Evolutionary conservation across 2,329 filamentous ascomycete species (phyloP).

Genomic region (Tolypocladium ovalisporum): DNA sequence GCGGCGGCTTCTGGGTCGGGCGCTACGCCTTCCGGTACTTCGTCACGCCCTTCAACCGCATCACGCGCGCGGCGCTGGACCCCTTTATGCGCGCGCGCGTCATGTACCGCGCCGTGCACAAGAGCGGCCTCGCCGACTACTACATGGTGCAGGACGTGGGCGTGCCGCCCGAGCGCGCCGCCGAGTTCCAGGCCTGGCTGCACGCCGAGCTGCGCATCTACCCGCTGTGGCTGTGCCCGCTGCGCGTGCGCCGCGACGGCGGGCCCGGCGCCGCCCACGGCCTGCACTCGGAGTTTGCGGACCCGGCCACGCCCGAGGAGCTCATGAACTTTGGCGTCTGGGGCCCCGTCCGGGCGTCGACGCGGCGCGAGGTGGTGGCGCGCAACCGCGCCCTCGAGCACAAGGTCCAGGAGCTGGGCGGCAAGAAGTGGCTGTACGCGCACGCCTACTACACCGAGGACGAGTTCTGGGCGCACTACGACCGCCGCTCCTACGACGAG

Average conservation of each 20-base stretch:
- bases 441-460: constrained; percentile 57
- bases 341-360: constrained; percentile 34
- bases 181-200: constrained; percentile 37
- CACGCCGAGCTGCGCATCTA: constrained; percentile 34
- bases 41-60: constrained; percentile 50
- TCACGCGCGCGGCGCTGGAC: constrained; percentile 51
- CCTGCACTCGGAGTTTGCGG: constrained; percentile 34
- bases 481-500: constrained; percentile 45
- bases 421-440: constrained; percentile 61
- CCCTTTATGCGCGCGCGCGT: constrained; percentile 51
- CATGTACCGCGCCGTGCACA: constrained; percentile 55
- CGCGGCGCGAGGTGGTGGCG: constrained; percentile 32
- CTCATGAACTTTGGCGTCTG: constrained; percentile 55
- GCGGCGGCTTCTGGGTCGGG: constrained; percentile 59
- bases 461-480: constrained; percentile 59
- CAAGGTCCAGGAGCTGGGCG: constrained; percentile 45
- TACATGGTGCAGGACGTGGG: constrained; percentile 57
- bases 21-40: constrained; percentile 54
- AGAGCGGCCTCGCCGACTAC: constrained; percentile 45
- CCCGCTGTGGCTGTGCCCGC: constrained; percentile 46
- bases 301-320: constrained; percentile 20
- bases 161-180: constrained; percentile 30
- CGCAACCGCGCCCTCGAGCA: constrained; percentile 51
- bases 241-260: constrained; percentile 31
- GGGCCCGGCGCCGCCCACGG: constrained; percentile 31